Percentiles rank a stretch among this genome's conserved stretches.
phyloP scores from a whole-genome alignment of 2,329 filamentous ascomycete genomes.

The Epichloe festucae region DNA sequence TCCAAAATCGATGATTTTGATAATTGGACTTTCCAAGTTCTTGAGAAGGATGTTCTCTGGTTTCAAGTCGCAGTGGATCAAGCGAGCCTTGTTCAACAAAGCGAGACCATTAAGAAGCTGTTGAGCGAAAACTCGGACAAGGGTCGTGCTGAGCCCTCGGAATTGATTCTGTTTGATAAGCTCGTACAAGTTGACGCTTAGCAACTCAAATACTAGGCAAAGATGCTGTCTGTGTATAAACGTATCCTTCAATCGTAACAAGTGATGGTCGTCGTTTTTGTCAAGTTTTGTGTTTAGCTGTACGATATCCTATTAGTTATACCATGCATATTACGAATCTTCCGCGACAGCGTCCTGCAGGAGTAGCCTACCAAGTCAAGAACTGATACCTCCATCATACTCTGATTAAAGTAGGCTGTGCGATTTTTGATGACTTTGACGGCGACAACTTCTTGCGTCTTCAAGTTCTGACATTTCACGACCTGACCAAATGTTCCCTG shows the following conservation, averaged over 20 bases:
- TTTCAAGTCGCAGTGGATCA: constrained; percentile 97
- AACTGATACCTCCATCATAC: constrained; percentile 99
- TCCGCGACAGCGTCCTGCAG: neutral
- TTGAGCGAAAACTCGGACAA: constrained; percentile 94
- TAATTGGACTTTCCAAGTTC: constrained; percentile 96
- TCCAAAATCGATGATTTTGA: constrained; percentile 99
- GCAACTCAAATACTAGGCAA: constrained; percentile 87
- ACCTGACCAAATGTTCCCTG: constrained; percentile 98
- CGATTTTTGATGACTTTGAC: constrained; percentile 99
- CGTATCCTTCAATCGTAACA: constrained; percentile 88
- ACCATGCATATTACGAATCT: neutral
- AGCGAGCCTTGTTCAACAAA: constrained; percentile 83
- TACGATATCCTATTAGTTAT: constrained; percentile 12
- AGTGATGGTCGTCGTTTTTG: constrained; percentile 97
- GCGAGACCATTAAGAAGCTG: constrained; percentile 88
- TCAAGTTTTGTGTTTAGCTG: constrained; percentile 96
- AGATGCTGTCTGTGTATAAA: constrained; percentile 97
- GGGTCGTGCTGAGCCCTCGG: constrained; percentile 86
- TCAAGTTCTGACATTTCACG: constrained; percentile 96
- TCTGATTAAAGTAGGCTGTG: constrained; percentile 98
- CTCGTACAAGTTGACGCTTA: constrained; percentile 96
- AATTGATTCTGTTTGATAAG: constrained; percentile 99
- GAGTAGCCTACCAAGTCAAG: constrained; percentile 62
- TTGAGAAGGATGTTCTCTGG: constrained; percentile 96
- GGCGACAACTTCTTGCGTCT: constrained; percentile 95